phyloP scores from a whole-genome alignment of 495 filamentous ascomycete species.

The Penicillium cosmopolitanum region DNA sequence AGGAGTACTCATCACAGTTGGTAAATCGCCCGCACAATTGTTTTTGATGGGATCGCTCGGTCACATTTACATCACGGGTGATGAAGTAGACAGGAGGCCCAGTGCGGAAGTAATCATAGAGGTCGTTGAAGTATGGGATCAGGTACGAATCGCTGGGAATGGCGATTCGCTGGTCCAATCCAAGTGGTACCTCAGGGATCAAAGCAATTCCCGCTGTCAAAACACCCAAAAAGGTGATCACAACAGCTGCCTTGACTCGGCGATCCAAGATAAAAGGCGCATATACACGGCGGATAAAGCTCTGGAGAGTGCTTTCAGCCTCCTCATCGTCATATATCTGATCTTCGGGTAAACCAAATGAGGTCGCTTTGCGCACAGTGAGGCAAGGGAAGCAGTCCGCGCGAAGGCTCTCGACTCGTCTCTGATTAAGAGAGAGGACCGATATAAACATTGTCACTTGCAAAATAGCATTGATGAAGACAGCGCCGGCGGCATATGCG shows the following conservation, averaged over 20 bases:
- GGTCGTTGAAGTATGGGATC: constrained; percentile 92
- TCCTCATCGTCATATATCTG: constrained; percentile 65
- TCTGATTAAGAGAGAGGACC: constrained; percentile 87
- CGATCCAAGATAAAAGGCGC: constrained; percentile 80
- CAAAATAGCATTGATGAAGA: constrained; percentile 92
- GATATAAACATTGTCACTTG: constrained; percentile 97
- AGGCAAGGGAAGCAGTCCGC: constrained; percentile 95
- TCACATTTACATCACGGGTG: constrained; percentile 76
- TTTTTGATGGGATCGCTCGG: constrained; percentile 72
- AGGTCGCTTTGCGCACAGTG: constrained; percentile 67
- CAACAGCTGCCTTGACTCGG: constrained; percentile 72
- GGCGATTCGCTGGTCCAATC: constrained; percentile 91
- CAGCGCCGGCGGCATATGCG: constrained; percentile 92
- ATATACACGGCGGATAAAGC: constrained; percentile 86
- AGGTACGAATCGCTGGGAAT: constrained; percentile 92
- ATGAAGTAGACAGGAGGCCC: constrained; percentile 98
- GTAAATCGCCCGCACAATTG: constrained; percentile 90
- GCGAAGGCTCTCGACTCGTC: constrained; percentile 77
- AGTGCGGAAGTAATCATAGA: constrained; percentile 87
- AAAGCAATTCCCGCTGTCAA: constrained; percentile 83
- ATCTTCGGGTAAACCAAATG: constrained; percentile 52
- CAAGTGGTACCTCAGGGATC: constrained; percentile 81
- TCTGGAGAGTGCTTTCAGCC: constrained; percentile 73
- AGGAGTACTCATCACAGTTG: constrained; percentile 78
- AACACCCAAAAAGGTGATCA: constrained; percentile 83